Percentiles rank a stretch among this genome's conserved stretches.
Conservation (phyloP, 2,329 filamentous ascomycete species). For the Fusarium kyushuense region DNA sequence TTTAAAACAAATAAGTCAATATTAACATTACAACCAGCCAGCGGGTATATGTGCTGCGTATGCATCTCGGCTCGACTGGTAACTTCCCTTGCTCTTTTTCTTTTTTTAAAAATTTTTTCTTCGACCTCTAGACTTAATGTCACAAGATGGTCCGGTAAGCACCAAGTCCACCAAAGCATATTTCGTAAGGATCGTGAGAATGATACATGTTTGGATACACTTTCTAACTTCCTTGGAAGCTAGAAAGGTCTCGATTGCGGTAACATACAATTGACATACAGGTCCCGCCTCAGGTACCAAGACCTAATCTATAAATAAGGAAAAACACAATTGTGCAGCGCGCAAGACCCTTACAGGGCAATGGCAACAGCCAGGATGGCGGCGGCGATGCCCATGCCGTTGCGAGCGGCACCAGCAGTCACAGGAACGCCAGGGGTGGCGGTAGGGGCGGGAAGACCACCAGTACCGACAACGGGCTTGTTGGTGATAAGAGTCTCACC, state of each 20-base stretch:
- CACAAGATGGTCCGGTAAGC: constrained; percentile 32
- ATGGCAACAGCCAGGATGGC: constrained; percentile 59
- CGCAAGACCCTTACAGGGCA: constrained; percentile 58
- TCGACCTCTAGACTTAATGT: constrained; percentile 33
- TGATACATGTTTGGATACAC: constrained; percentile 52
- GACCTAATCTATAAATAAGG: constrained; percentile 47
- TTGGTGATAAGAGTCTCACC: constrained; percentile 45
- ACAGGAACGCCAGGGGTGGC: constrained; percentile 54
- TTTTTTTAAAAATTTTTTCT: constrained; percentile 42
- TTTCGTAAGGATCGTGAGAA: constrained; percentile 72
- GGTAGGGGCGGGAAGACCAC: constrained; percentile 52
- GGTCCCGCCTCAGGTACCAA: constrained; percentile 45
- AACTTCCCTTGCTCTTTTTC: constrained; percentile 42
- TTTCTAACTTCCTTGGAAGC: constrained; percentile 37
- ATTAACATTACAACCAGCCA: constrained; percentile 54
- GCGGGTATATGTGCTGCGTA: constrained; percentile 51
- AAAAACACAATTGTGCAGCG: constrained; percentile 39
- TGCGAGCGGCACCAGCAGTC: constrained; percentile 56
- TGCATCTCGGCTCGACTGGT: constrained; percentile 47
- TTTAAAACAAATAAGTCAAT: constrained; percentile 44
- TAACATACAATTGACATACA: constrained; percentile 45
- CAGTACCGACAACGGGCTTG: constrained; percentile 49
- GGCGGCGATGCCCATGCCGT: constrained; percentile 61
- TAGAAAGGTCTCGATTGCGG: constrained; percentile 31
- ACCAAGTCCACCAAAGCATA: constrained; percentile 48